These are phyloP conservation scores for Coemansia sp. DNA, from an alignment of 192 early-diverging fungal species.

Conservation along the genomic window DNA sequence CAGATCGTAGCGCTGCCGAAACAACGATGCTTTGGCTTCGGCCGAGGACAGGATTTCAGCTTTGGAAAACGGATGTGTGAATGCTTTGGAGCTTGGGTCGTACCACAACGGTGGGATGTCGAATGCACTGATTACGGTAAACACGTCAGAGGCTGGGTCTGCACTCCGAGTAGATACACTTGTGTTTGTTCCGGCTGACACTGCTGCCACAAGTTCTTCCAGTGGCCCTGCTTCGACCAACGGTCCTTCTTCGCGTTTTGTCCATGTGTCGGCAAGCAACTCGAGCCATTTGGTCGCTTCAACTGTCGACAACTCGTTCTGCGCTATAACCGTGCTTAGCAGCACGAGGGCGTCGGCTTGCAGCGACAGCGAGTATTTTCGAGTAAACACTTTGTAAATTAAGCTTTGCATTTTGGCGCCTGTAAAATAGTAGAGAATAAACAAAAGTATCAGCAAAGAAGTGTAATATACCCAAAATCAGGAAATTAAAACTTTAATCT, in stretches of 20 bases:
- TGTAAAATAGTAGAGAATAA: too few relatives aligned
- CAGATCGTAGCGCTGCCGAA: slow-evolving; percentile 76
- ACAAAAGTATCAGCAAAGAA: not conserved
- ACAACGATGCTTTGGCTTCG: slow-evolving; percentile 64
- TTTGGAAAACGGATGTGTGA: slow-evolving; percentile 51
- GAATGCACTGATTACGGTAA: slow-evolving; percentile 70
- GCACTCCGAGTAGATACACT: not conserved
- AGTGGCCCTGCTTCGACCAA: slow-evolving; percentile 49
- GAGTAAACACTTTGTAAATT: slow-evolving; percentile 74
- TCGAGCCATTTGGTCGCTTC: slow-evolving; percentile 64
- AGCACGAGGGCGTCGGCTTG: slow-evolving; percentile 71
- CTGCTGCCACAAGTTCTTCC: slow-evolving; percentile 30
- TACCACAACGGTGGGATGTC: slow-evolving; percentile 69
- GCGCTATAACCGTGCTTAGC: slow-evolving; percentile 59
- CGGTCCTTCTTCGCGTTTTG: slow-evolving; percentile 60
- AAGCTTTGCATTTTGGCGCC: slow-evolving; percentile 36
- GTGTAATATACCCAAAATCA: not conserved
- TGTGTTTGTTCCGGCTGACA: slow-evolving; percentile 29
- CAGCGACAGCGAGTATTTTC: slow-evolving; percentile 76
- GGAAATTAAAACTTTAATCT: not conserved
- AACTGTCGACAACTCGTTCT: slow-evolving; percentile 45
- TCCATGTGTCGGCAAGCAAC: slow-evolving; percentile 68
- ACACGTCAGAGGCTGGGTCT: slow-evolving; percentile 20
- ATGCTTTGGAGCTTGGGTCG: slow-evolving; percentile 64
- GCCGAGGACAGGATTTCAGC: slow-evolving; percentile 61